These are phyloP conservation scores for Wickerhamiella occidentalis DNA, from an alignment of 805 yeast species.

Conservation along the genomic window DNA sequence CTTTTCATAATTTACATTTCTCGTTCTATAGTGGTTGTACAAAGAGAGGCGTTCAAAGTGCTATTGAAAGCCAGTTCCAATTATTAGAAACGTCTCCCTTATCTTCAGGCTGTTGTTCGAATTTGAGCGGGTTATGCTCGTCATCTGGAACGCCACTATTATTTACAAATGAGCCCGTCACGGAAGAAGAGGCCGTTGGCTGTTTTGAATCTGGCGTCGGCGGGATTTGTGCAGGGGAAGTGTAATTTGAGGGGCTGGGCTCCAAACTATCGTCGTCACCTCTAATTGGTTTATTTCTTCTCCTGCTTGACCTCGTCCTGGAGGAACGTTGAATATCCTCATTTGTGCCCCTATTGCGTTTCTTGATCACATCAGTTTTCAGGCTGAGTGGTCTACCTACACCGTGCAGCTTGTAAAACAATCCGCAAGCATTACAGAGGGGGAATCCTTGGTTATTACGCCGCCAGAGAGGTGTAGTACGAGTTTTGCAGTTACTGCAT, in stretches of 20 bases:
- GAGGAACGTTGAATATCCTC: constrained; percentile 9
- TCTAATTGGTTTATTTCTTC: not conserved
- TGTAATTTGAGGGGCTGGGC: not conserved
- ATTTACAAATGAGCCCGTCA: not conserved
- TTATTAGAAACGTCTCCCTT: not conserved
- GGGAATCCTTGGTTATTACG: constrained; percentile 86
- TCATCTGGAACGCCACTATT: not conserved
- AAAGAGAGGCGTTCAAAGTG: not conserved
- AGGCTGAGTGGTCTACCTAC: constrained; percentile 80
- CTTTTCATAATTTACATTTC: not conserved
- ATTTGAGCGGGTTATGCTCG: not conserved
- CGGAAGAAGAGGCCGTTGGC: not conserved
- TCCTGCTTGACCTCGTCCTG: constrained; percentile 9
- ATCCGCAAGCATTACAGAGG: constrained; percentile 86
- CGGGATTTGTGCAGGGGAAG: not conserved
- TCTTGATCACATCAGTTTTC: constrained; percentile 83
- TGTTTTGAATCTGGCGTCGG: not conserved
- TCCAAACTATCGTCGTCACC: not conserved
- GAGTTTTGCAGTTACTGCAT: constrained; percentile 81
- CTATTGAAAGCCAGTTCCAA: constrained; percentile 13
- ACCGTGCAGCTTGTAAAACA: constrained; percentile 80
- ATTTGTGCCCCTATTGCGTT: constrained; percentile 48
- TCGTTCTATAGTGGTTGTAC: not conserved
- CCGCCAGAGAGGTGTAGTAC: constrained; percentile 87
- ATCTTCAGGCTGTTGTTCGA: not conserved